Base-by-base conservation (phyloP, 2,329 filamentous ascomycete species). In the Calonectria pauciramosa region DNA sequence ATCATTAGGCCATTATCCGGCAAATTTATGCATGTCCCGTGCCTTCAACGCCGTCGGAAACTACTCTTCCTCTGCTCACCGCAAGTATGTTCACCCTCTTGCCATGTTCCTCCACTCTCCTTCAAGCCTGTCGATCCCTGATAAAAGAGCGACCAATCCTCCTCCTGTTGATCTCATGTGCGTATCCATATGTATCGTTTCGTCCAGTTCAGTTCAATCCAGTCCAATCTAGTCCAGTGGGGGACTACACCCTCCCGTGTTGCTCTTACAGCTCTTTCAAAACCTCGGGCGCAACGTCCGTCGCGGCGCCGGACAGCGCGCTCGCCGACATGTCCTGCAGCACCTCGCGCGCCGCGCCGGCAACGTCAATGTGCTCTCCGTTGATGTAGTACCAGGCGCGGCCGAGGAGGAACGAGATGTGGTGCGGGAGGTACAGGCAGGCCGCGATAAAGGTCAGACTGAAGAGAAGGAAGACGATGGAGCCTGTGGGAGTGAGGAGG, bases 311-410 rank as follows among this genome's bases (percentile, higher is more conserved):
- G 8, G 78, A 79, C 34, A 84, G 77, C 47, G 82, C 80, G 51
- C 82, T 80, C 49, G 80, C 81, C 30, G 83, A 80, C 59, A 83
- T 82, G 36, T 82, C 82, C 76, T 80, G 82, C 51, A 85, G 79
- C 16, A 80, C 82, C 60, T 84, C 82, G 20, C 82, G 79, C 36
- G 84, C 82, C 23, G 82, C 82, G 28, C 81, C 81, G 4, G 79
- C 87, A 54, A 89, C 86, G 72, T 90, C 87, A 73, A 89, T 89
- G 80, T 92, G 90, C 83, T 98, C 96, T 79, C 97, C 97, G 78
- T 93, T 93, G 85, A 95, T 95, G 89, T 99, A 99, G 89, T 98
- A 99, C 91, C 95, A 98, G 69, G 95, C 93, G 83, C 96, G 94
- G 83, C 93, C 92, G 82, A 93, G 91, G 81, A 99, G 93, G 83